Evolutionary conservation across 225 moss, liverwort and hornwort genomes (phyloP), one percentile per base, ranked within the genome.

Genomic region (Takakia lepidozioides): DNA sequence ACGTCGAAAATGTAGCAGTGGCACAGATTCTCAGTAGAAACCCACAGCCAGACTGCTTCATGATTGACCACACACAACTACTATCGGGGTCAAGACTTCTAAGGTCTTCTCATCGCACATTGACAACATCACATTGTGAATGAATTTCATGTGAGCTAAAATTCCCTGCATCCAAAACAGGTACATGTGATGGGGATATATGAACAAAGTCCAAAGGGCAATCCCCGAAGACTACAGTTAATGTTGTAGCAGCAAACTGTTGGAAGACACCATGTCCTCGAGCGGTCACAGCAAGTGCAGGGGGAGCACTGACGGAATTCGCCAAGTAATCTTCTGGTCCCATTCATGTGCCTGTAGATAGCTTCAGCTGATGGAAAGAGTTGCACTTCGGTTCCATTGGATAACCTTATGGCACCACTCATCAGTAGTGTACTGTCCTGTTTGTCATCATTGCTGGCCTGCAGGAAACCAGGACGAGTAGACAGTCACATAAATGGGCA

Each of bases 181-280:
- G 74, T 58, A 50, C 69, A 75, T 0, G 74, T 69, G 57, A 75
- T 75, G 15, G 74, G 69, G 18, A 58, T 75, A 50, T 69, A 75
- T 27, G 74, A 75, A 49, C 65, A 75, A 0, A 75, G 52, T 18
- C 74, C 69, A 51, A 56, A 75, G 13, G 69, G 74, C 7, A 75
- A 27, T 50, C 61, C 65, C 39, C 46, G 53, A 44, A 75, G 38
- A 27, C 69, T 69, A 37, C 74, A 75, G 28, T 48, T 15, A 45
- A 75, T 75, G 58, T 75, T 69, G 61, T 75, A 75, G 61, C 69
- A 75, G 57, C 69, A 75, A 0, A 69, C 61, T 0, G 69, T 69
- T 13, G 74, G 65, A 18, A 75, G 57, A 61, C 74, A 75, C 74
- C 65, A 69, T 14, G 46, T 53, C 36, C 65, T 61, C 14, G 69